These are phyloP conservation scores for Pterocarpus macrocarpus DNA, from an alignment of 306 rosid species.

Conservation along the genomic window DNA sequence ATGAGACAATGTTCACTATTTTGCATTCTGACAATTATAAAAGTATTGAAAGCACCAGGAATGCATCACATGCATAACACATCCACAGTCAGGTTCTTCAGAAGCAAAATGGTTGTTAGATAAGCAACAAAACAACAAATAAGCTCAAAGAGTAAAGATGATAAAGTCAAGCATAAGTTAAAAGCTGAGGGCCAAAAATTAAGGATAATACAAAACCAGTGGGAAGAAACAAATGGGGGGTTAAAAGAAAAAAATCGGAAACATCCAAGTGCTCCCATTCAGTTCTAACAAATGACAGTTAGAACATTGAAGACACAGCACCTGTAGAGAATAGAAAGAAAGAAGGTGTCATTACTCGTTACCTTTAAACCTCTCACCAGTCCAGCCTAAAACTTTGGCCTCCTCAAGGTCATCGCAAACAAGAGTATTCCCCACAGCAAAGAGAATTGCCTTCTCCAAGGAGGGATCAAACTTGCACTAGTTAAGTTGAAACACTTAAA, in stretches of 20 bases:
- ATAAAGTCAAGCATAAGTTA: background rate
- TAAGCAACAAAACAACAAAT: constrained; percentile 5
- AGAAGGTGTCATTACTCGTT: constrained; percentile 50
- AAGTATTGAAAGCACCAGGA: constrained; percentile 30
- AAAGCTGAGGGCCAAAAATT: constrained; percentile 25
- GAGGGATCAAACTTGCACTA: constrained; percentile 80
- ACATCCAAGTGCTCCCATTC: constrained; percentile 26
- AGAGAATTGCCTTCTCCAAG: constrained; percentile 96
- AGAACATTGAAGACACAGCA: constrained; percentile 10
- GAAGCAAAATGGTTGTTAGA: constrained; percentile 29
- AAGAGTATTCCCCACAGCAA: constrained; percentile 96
- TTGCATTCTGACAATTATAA: constrained; percentile 21
- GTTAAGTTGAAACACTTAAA: constrained; percentile 74
- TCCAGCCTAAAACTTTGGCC: constrained; percentile 96
- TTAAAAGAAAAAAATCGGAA: background rate
- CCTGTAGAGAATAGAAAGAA: background rate
- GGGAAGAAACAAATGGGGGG: constrained; percentile 8
- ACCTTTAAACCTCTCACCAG: constrained; percentile 98
- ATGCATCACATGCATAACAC: constrained; percentile 8
- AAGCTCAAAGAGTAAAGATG: constrained; percentile 1
- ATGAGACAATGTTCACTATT: constrained; percentile 35
- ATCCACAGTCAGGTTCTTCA: constrained; percentile 18
- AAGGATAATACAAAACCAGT: constrained; percentile 25
- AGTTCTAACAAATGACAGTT: constrained; percentile 20
- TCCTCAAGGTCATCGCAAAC: constrained; percentile 96